Percentiles rank a stretch among this genome's conserved stretches.
Conservation (phyloP, 345 rosid genomes). For the Gossypium bickii region DNA sequence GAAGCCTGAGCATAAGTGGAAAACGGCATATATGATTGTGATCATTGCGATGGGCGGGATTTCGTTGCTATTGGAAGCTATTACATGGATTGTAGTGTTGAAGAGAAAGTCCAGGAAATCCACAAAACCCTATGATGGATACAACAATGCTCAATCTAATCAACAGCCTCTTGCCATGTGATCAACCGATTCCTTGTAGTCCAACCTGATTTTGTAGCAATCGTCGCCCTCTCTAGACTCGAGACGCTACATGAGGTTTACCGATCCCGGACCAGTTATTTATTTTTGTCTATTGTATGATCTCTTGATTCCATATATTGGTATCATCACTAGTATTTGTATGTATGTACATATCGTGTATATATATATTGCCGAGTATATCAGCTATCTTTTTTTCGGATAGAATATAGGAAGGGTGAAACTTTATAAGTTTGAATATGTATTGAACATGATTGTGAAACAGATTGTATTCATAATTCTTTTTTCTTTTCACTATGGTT, state of each 20-base stretch:
- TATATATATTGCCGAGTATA: background rate
- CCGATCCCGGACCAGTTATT: background rate
- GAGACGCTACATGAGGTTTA: background rate
- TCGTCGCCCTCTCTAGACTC: background rate
- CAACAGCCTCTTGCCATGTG: constrained; percentile 26
- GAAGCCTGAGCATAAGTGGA: constrained; percentile 53
- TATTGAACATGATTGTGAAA: background rate
- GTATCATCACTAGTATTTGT: background rate
- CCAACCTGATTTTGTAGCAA: constrained; percentile 9
- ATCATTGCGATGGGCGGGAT: constrained; percentile 51
- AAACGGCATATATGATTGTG: constrained; percentile 40
- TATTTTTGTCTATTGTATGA: constrained; percentile 12
- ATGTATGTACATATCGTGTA: background rate
- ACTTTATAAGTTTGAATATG: background rate
- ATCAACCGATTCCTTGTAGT: background rate
- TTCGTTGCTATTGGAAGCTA: constrained; percentile 52
- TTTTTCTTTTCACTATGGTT: background rate
- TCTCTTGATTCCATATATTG: constrained; percentile 12
- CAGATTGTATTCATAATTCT: background rate
- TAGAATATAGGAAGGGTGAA: background rate
- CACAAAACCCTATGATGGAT: constrained; percentile 45
- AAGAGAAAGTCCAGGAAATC: constrained; percentile 53
- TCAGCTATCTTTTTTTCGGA: background rate
- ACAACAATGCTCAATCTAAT: constrained; percentile 35
- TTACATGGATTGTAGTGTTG: constrained; percentile 69